Evolutionary conservation across 768 basidiomycete species (phyloP), one percentile per base, ranked within the genome.

Genomic region (Russula ochroleuca): DNA sequence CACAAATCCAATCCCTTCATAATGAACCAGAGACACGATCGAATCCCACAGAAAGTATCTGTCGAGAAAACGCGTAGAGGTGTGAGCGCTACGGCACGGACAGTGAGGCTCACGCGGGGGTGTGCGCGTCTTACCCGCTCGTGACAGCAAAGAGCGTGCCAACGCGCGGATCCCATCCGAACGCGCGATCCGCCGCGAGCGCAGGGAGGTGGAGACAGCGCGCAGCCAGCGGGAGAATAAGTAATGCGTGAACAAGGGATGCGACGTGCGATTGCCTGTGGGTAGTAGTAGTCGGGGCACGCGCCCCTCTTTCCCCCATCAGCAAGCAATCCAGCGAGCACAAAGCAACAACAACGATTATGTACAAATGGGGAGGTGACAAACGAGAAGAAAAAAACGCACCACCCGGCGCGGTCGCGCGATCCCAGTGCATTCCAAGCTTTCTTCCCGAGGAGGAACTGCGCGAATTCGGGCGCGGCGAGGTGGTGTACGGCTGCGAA

Each of bases 41-140:
- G 81, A 80, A 70, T 96, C 93, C 93, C 93, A 96, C 21, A 94
- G 67, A 72, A 96, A 94, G 70, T 87, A 88, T 6, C 86, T 88
- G 68, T 3, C 23, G 19, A 50, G 28, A 28, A 37, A 21, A n/a
- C 43, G 35, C 56, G 13, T 21, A 51, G 28, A 38, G 25, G 31
- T 47, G 47, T 37, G 15, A 41, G 43, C 15, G n/a, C 13, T 1
- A 35, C 8, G 25, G n/a, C 33, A 35, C 11, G 9, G 11, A 25
- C 17, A 3, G 31, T 15, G 23, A 1, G 40, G 40, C 11, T 21
- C 47, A 41, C 49, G 45, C 38, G 62, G 37, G 28, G 19, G 1
- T 49, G 33, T 40, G 14, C n/a, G 25, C 75, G 11, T n/a, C 78
- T 67, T 62, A 89, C 88, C 87, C 92, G 55, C 80, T 79, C 35